Percentiles rank a stretch among this genome's conserved stretches.
Evolutionary conservation across 306 rosid genomes (phyloP).

Genomic region (Cucurbita ficifolia): DNA sequence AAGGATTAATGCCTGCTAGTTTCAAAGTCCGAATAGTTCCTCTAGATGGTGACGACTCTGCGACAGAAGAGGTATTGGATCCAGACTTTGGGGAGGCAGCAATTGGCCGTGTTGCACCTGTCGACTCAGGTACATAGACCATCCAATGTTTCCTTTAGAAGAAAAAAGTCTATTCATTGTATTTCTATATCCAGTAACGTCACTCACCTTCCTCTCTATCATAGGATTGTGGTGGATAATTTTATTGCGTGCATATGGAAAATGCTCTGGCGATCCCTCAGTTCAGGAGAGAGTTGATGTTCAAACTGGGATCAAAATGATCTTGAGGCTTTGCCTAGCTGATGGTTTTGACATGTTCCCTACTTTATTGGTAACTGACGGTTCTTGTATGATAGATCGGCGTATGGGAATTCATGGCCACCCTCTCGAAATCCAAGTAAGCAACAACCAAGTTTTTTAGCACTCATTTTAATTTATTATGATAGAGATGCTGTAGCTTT

Average conservation of each 20-base stretch:
- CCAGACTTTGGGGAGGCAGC: constrained; percentile 95
- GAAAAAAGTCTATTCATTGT: background rate
- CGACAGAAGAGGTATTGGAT: constrained; percentile 78
- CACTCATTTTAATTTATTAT: background rate
- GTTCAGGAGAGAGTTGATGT: constrained; percentile 92
- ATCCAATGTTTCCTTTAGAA: background rate
- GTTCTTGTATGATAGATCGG: constrained; percentile 89
- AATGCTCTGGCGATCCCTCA: constrained; percentile 60
- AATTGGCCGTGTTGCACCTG: constrained; percentile 89
- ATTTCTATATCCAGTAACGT: background rate
- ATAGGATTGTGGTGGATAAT: constrained; percentile 92
- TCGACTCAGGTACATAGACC: constrained; percentile 64
- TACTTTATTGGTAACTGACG: constrained; percentile 68
- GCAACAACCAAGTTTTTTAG: background rate
- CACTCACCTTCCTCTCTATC: background rate
- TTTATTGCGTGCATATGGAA: constrained; percentile 73
- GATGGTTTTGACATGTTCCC: constrained; percentile 96
- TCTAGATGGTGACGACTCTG: constrained; percentile 65
- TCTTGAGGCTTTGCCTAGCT: constrained; percentile 63
- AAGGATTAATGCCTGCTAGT: constrained; percentile 93
- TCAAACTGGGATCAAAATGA: constrained; percentile 87
- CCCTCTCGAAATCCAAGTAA: constrained; percentile 80
- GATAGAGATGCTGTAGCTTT: background rate
- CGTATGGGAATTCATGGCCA: constrained; percentile 94
- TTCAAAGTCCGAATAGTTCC: constrained; percentile 80